Conservation (phyloP, 306 rosid genomes). For the Lablab purpureus region DNA sequence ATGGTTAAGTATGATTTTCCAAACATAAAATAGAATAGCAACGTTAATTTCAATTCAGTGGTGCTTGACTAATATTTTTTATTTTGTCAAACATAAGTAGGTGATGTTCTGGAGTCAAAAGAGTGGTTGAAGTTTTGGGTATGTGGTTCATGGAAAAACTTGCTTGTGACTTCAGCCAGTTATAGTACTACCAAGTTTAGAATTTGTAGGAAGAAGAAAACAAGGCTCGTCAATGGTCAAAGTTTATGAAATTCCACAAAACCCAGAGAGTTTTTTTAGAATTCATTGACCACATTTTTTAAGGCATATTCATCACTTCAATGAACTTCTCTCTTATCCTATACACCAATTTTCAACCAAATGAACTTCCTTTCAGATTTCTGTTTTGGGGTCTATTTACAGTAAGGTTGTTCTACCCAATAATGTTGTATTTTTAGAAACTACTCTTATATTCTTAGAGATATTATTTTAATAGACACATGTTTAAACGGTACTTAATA, state of each 20-base stretch:
- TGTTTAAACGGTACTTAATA: too few species aligned
- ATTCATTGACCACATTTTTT: constrained; percentile 27
- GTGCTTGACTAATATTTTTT: constrained; percentile 4
- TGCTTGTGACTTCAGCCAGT: background rate
- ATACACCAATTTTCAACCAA: background rate
- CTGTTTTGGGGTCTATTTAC: background rate
- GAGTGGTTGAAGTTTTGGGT: constrained; percentile 34
- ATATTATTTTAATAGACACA: too few species aligned
- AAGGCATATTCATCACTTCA: constrained; percentile 6
- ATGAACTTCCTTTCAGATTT: background rate
- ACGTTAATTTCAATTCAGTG: background rate
- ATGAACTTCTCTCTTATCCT: background rate
- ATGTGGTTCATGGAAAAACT: constrained; percentile 31
- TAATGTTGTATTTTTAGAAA: too few species aligned
- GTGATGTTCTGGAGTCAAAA: background rate
- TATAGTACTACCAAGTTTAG: background rate
- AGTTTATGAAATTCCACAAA: constrained; percentile 35
- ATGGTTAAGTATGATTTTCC: background rate
- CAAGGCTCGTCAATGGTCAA: constrained; percentile 31
- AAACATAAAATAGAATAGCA: background rate
- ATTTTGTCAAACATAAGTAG: constrained; percentile 35
- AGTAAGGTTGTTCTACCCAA: too few species aligned
- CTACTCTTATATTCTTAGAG: too few species aligned
- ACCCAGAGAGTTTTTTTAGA: constrained; percentile 3
- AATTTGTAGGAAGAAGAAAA: background rate